A percentile compares a stretch with the other conserved stretches of the same genome.
Evolutionary conservation across 169 alveolate species (phyloP).

Genomic region (Plasmodium chabaudi): DNA sequence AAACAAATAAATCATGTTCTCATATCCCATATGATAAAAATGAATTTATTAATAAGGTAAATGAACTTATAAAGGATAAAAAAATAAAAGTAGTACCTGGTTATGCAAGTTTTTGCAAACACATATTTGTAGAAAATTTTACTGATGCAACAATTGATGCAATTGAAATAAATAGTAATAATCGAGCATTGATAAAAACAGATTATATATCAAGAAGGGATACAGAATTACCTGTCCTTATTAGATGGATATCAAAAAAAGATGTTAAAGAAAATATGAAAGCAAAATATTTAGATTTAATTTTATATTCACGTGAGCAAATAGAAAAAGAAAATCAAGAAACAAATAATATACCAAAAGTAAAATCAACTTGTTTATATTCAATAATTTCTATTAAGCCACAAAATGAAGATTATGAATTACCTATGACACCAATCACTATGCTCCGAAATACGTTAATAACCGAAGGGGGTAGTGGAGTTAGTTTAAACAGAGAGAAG

Average conservation of each 20-base stretch:
- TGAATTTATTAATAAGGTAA: slow-evolving; percentile 79
- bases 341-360: slow-evolving; percentile 55
- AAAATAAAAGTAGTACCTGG: slow-evolving; percentile 88
- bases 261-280: slow-evolving; percentile 78
- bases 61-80: slow-evolving; percentile 76
- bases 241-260: slow-evolving; percentile 94
- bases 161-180: slow-evolving; percentile 92
- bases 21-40: slow-evolving; percentile 82
- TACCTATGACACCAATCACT: slow-evolving; percentile 98
- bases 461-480: slow-evolving; percentile 99
- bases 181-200: slow-evolving; percentile 89
- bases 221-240: slow-evolving; percentile 96
- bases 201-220: slow-evolving; percentile 95
- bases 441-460: slow-evolving; percentile 96
- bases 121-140: slow-evolving; percentile 95
- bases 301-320: slow-evolving; percentile 96
- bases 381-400: slow-evolving; percentile 83
- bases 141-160: slow-evolving; percentile 92
- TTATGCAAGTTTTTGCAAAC: slow-evolving; percentile 99
- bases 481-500: slow-evolving; percentile 92
- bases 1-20: slow-evolving; percentile 70
- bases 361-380: slow-evolving; percentile 73
- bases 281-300: slow-evolving; percentile 95
- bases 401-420: slow-evolving; percentile 87
- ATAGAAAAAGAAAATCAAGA: slow-evolving; percentile 91